phyloP scores from a whole-genome alignment of 108 stramenopile genomes.

The Asterionellopsis glacialis region DNA sequence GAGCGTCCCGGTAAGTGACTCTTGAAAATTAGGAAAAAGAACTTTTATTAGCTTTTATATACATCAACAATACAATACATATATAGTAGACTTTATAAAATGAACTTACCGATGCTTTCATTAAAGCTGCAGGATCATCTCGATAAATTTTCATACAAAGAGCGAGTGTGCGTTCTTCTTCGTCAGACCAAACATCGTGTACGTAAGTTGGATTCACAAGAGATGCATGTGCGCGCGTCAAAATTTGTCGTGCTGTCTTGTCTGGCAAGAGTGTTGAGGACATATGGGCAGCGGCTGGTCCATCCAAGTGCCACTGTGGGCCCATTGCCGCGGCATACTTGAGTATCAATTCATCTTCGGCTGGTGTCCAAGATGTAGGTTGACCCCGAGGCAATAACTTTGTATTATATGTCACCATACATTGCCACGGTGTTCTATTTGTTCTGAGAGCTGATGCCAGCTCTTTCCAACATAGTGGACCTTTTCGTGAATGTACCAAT shows the following conservation, averaged over 20 bases:
- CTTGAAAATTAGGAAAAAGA: background rate
- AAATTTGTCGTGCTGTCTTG: slow-evolving; percentile 21
- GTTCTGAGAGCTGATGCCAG: background rate
- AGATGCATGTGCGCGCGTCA: slow-evolving; percentile 24
- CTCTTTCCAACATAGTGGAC: no score
- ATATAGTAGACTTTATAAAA: background rate
- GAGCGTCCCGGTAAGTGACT: slow-evolving; percentile 43
- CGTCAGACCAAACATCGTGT: slow-evolving; percentile 18
- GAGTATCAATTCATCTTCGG: slow-evolving; percentile 55
- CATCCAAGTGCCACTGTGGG: slow-evolving; percentile 38
- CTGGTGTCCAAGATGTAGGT: slow-evolving; percentile 40
- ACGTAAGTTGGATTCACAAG: slow-evolving; percentile 46
- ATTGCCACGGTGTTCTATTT: slow-evolving; percentile 41
- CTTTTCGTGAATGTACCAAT: slow-evolving; percentile 5
- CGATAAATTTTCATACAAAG: slow-evolving; percentile 34
- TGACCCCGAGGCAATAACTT: slow-evolving; percentile 17
- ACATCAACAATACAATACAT: background rate
- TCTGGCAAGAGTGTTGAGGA: slow-evolving; percentile 24
- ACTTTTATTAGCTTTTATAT: no score
- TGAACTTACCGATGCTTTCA: background rate
- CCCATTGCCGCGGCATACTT: slow-evolving; percentile 52
- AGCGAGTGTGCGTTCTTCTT: slow-evolving; percentile 24
- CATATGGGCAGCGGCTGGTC: slow-evolving; percentile 16
- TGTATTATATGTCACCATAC: slow-evolving; percentile 33
- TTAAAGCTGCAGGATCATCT: slow-evolving; percentile 4